phyloP scores from a whole-genome alignment of 208 protist genomes.

The Trypanosomatidae sp. region DNA sequence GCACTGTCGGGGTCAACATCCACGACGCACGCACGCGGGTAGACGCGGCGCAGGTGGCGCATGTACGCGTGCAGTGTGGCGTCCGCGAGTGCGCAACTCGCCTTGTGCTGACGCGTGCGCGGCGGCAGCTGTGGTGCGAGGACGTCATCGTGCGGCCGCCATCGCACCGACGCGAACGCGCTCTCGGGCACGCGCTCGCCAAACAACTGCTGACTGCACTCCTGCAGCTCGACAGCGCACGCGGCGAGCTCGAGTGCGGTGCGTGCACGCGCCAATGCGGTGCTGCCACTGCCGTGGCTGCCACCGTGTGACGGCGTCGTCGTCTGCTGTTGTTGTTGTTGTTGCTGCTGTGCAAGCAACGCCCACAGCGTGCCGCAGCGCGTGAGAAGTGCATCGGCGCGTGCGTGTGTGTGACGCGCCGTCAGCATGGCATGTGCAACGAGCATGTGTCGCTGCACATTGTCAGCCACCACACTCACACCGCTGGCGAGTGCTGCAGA shows the following conservation, averaged over 20 bases:
- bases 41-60: constrained; percentile 30
- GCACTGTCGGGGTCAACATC: constrained; percentile 53
- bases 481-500: no score
- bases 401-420: no score
- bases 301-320: neutral
- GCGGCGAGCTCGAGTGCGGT: constrained; percentile 42
- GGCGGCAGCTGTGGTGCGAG: constrained; percentile 45
- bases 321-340: neutral
- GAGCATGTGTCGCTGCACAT: no score
- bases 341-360: neutral
- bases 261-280: constrained; percentile 13
- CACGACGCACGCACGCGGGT: constrained; percentile 53
- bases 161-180: constrained; percentile 36
- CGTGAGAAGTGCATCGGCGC: no score
- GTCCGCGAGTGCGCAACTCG: constrained; percentile 24
- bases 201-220: constrained; percentile 73
- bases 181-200: constrained; percentile 73
- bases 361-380: no score
- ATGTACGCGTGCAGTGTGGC: constrained; percentile 50
- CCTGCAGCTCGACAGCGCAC: constrained; percentile 47
- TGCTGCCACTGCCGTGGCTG: neutral
- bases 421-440: no score
- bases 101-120: constrained; percentile 9
- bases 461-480: no score
- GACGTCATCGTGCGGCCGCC: constrained; percentile 49